Conservation (phyloP, 1,284 basidiomycete species). For the Tilletia setariae region DNA sequence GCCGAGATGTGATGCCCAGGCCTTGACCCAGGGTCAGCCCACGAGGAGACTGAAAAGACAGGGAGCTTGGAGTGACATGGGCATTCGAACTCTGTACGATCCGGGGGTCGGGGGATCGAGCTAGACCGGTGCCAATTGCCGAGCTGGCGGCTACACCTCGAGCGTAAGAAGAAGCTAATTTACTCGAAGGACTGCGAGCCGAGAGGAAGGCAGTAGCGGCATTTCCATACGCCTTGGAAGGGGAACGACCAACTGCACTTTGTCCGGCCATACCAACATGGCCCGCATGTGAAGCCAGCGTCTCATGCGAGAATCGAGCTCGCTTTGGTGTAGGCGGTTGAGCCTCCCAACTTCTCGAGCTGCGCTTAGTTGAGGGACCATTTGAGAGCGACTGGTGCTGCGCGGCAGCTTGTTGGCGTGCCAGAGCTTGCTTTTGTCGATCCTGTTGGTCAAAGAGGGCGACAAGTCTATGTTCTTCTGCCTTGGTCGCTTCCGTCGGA, state of each 20-base stretch:
- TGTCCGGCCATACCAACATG: background rate
- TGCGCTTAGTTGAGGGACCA: background rate
- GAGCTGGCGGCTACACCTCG: conserved; percentile 8
- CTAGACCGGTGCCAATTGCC: conserved; percentile 11
- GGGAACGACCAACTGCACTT: background rate
- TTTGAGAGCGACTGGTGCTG: background rate
- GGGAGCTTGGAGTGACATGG: background rate
- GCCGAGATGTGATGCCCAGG: conserved; percentile 6
- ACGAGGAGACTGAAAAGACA: conserved; percentile 8
- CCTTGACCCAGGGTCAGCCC: conserved; percentile 5
- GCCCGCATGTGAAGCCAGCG: background rate
- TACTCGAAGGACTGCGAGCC: background rate
- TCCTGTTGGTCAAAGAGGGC: background rate
- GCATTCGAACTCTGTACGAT: background rate
- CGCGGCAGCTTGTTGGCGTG: background rate
- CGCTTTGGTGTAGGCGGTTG: background rate
- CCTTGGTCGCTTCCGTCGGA: background rate
- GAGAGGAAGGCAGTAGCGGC: background rate
- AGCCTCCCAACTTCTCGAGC: too few relatives aligned
- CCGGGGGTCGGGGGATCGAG: background rate
- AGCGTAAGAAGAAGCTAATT: conserved; percentile 10
- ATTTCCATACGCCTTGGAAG: background rate
- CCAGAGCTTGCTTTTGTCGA: background rate
- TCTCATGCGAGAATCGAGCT: background rate
- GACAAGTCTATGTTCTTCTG: background rate